These are phyloP conservation scores for Vanderwaltozyma polyspora DNA, from an alignment of 805 yeast species.

Conservation along the genomic window DNA sequence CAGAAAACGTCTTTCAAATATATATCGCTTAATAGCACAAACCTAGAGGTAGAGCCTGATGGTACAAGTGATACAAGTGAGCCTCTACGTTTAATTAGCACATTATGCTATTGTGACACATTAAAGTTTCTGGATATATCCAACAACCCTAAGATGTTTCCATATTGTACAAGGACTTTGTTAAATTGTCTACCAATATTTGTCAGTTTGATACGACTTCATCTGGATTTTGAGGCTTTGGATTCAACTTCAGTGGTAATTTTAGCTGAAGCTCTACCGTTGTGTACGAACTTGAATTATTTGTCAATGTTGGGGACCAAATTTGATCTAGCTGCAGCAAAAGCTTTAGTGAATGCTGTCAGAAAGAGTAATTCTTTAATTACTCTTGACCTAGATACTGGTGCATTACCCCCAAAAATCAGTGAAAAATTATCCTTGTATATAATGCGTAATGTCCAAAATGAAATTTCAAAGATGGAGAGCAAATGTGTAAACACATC, in stretches of 20 bases:
- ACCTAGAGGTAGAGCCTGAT: conserved; percentile 38
- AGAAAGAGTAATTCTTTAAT: conserved; percentile 51
- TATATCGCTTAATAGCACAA: conserved; percentile 56
- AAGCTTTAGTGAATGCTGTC: conserved; percentile 58
- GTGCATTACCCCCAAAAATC: conserved; percentile 42
- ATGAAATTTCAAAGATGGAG: conserved; percentile 29
- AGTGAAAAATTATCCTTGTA: conserved; percentile 62
- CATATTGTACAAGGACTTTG: conserved; percentile 41
- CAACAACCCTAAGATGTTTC: conserved; percentile 64
- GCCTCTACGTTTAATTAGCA: conserved; percentile 32
- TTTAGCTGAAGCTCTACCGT: conserved; percentile 66
- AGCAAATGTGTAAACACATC: conserved; percentile 1
- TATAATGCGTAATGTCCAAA: conserved; percentile 74
- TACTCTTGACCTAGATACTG: conserved; percentile 56
- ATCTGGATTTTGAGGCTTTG: conserved; percentile 58
- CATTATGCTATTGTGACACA: conserved; percentile 43
- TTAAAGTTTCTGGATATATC: conserved; percentile 70
- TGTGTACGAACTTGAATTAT: conserved; percentile 53
- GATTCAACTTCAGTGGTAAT: conserved; percentile 42
- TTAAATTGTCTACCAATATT: conserved; percentile 55
- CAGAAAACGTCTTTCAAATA: conserved; percentile 29
- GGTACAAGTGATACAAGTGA: conserved; percentile 28
- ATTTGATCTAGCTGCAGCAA: conserved; percentile 48
- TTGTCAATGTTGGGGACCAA: conserved; percentile 61
- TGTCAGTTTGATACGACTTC: conserved; percentile 51